These are phyloP conservation scores for Gaultheria prostrata DNA, from an alignment of 148 eudicot species.

Conservation along the genomic window DNA sequence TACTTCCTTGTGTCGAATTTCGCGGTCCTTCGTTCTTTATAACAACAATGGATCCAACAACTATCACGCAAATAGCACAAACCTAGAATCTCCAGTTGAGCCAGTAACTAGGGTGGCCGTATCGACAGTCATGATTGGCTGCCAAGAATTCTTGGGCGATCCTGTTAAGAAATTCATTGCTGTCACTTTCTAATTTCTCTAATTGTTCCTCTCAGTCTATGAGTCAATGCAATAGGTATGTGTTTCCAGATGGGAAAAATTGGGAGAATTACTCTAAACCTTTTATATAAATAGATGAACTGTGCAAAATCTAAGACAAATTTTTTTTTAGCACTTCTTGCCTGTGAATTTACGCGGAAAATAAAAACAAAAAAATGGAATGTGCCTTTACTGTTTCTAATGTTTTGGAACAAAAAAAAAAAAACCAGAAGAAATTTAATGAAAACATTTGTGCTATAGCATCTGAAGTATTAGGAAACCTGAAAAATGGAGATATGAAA, in stretches of 20 bases:
- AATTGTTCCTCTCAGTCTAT: constrained; percentile 14
- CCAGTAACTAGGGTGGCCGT: constrained; percentile 71
- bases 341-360: constrained; percentile 28
- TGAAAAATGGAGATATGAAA: neutral
- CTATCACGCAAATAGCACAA: constrained; percentile 57
- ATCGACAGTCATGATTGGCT: constrained; percentile 49
- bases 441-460: neutral
- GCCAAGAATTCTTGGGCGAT: constrained; percentile 54
- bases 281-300: constrained; percentile 10
- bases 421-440: neutral
- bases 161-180: constrained; percentile 59
- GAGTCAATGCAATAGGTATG: constrained; percentile 20
- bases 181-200: constrained; percentile 11
- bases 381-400: constrained; percentile 17
- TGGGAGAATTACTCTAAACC: constrained; percentile 28
- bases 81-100: constrained; percentile 75
- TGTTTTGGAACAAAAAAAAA: neutral
- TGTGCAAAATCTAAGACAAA: constrained; percentile 33
- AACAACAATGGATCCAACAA: constrained; percentile 49
- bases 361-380: neutral
- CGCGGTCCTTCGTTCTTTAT: constrained; percentile 52
- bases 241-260: constrained; percentile 22
- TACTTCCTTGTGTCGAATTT: constrained; percentile 6
- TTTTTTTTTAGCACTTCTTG: constrained; percentile 35
- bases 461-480: neutral